Evolutionary conservation across 352 stramenopile genomes (phyloP), one percentile per base, ranked within the genome.

Genomic region (Pythium insidiosum): DNA sequence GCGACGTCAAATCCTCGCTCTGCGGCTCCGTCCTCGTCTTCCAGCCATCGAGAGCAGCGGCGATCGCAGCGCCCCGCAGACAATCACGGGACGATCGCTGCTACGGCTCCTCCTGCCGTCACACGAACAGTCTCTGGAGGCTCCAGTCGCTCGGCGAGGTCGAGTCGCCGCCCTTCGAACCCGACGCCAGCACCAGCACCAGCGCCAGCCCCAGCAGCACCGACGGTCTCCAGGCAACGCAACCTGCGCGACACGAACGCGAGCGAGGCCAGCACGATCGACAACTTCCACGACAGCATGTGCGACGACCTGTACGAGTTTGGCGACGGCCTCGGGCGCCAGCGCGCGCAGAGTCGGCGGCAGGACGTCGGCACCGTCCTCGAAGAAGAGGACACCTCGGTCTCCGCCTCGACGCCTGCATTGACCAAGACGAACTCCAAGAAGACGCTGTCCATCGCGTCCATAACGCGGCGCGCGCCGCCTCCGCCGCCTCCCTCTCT

Each of bases 241-340:
- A n/a, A n/a, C n/a, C n/a, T n/a, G n/a, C 37, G 50, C 9, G 44
- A 37, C 34, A 38, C 30, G 9, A 23, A 12, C 37, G 33, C 23
- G 15, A 50, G 51, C 18, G 34, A 41, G 1, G 34, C 39, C 5
- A 59, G 44, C 34, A 60, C 52, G 6, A 33, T 60, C 34, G 31
- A 60, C 21, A 39, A 44, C 11, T 38, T 60, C 33, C 52, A 60
- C 24, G 52, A 60, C 28, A 60, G 52, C 26, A 45, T 50, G 33
- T 51, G 52, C 26, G 40, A 50, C 12, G 52, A 60, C 22, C 34
- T 45, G 5, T 60, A 50, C 40, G n/a, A 50, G 34, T 50, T 45
- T 22, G 52, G 52, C 10, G 52, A 60, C 21, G 52, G 52, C 5
- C 44, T 54, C 12, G 31, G 33, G 10, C 51, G 38, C 19, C 33